Evolutionary conservation across 345 rosid genomes (phyloP).

Genomic region (Chamaenerion angustifolium): DNA sequence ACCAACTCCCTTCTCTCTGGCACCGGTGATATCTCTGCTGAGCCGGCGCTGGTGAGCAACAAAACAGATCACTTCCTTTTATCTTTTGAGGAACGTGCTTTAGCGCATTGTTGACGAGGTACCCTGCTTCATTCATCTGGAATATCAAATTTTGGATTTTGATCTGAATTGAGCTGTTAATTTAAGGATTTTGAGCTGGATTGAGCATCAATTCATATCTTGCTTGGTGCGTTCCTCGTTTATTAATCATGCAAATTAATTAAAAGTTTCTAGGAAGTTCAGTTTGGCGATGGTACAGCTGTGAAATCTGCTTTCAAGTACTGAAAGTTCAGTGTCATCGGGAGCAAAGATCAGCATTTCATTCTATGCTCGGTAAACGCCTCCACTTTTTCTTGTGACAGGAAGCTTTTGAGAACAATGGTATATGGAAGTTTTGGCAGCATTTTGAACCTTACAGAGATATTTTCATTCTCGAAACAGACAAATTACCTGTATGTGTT

Average conservation of each 20-base stretch:
- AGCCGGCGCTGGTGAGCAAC: conserved; percentile 32
- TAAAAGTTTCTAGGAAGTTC: no score
- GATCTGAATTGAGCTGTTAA: no score
- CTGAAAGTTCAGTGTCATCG: no score
- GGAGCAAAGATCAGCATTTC: not conserved
- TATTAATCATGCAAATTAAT: no score
- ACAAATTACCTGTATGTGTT: conserved; percentile 21
- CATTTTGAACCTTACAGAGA: conserved; percentile 45
- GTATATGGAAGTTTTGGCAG: conserved; percentile 53
- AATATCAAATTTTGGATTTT: not conserved
- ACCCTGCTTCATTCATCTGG: no score
- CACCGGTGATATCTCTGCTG: conserved; percentile 23
- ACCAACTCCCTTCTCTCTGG: conserved; percentile 40
- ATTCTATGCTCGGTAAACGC: not conserved
- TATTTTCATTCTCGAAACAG: conserved; percentile 14
- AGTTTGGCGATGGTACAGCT: no score
- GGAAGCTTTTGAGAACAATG: conserved; percentile 50
- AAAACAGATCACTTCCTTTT: conserved; percentile 62
- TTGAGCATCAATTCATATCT: no score
- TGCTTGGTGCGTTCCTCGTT: no score
- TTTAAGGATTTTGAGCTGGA: no score
- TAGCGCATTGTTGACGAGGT: no score
- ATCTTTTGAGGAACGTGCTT: conserved; percentile 42
- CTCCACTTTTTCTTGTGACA: conserved; percentile 16
- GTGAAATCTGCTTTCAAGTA: no score